phyloP scores from a whole-genome alignment of 345 rosid genomes.

The Eutrema heterophyllum region DNA sequence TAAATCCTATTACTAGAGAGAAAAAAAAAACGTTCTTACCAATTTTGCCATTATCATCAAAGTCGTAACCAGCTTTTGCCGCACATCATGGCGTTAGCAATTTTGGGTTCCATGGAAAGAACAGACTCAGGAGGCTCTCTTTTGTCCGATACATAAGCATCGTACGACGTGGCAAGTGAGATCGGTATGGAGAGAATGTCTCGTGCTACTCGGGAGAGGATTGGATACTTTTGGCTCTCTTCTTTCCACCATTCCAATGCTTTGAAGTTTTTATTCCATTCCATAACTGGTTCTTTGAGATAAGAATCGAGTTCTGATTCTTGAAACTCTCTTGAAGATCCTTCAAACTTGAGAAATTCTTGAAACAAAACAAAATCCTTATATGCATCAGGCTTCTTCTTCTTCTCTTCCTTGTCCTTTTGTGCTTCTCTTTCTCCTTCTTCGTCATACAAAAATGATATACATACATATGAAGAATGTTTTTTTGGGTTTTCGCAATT shows the following conservation, averaged over 20 bases:
- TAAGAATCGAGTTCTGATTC: constrained; percentile 69
- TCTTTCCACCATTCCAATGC: constrained; percentile 78
- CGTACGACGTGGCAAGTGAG: constrained; percentile 25
- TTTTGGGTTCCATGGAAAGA: constrained; percentile 15
- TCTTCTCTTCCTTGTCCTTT: background rate
- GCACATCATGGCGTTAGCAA: constrained; percentile 24
- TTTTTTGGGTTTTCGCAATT: too few relatives aligned
- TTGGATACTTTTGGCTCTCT: constrained; percentile 61
- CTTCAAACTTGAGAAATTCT: constrained; percentile 69
- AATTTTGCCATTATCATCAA: background rate
- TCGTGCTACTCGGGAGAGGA: constrained; percentile 74
- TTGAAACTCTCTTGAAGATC: constrained; percentile 42
- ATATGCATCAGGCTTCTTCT: constrained; percentile 26
- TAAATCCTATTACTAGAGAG: background rate
- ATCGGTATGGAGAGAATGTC: constrained; percentile 70
- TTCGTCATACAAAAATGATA: too few relatives aligned
- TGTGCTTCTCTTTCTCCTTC: background rate
- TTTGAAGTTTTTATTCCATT: constrained; percentile 59
- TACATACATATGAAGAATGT: too few relatives aligned
- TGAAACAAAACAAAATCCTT: constrained; percentile 43
- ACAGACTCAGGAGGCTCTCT: constrained; percentile 21
- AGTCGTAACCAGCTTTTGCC: constrained; percentile 9
- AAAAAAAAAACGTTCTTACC: background rate
- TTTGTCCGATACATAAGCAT: constrained; percentile 36
- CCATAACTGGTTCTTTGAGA: constrained; percentile 71